A percentile compares a stretch with the other conserved stretches of the same genome.
phyloP scores from a whole-genome alignment of 768 basidiomycete genomes.

The Exidia glandulosa region DNA sequence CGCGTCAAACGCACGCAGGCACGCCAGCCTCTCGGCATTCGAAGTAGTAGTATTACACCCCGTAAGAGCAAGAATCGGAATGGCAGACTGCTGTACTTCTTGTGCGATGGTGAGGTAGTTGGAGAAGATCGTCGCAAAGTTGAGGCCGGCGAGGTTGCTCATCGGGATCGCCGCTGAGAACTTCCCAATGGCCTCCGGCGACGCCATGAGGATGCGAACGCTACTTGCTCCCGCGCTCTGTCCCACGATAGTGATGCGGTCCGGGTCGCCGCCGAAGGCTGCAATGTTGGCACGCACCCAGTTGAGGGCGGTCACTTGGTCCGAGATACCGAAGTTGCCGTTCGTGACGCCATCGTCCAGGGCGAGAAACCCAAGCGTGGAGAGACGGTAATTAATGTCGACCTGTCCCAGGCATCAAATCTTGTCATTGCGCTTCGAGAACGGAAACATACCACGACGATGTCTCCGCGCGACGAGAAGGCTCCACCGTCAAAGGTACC shows the following conservation, averaged over 20 bases:
- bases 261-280: conserved; percentile 48
- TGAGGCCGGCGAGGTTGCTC: conserved; percentile 39
- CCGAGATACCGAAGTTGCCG: conserved; percentile 30
- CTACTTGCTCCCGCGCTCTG: conserved; percentile 43
- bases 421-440: background rate
- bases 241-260: conserved; percentile 40
- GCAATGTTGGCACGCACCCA: conserved; percentile 43
- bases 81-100: conserved; percentile 24
- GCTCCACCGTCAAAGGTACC: conserved; percentile 11
- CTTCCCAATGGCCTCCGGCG: conserved; percentile 24
- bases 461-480: conserved; percentile 7
- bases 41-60: conserved; percentile 24
- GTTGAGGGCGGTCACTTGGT: conserved; percentile 27
- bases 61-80: conserved; percentile 27
- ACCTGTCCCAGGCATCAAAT: background rate
- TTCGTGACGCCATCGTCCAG: conserved; percentile 26
- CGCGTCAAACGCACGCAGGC: conserved; percentile 25
- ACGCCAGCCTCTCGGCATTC: conserved; percentile 21
- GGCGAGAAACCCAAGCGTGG: conserved; percentile 24
- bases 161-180: conserved; percentile 30
- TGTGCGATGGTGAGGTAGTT: conserved; percentile 36
- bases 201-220: conserved; percentile 23
- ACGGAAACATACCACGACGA: conserved; percentile 6
- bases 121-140: conserved; percentile 38
- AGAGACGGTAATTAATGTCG: conserved; percentile 4